These are phyloP conservation scores for Candida pseudoviswanathii DNA, from an alignment of 1,139 yeast genomes.

Conservation along the genomic window DNA sequence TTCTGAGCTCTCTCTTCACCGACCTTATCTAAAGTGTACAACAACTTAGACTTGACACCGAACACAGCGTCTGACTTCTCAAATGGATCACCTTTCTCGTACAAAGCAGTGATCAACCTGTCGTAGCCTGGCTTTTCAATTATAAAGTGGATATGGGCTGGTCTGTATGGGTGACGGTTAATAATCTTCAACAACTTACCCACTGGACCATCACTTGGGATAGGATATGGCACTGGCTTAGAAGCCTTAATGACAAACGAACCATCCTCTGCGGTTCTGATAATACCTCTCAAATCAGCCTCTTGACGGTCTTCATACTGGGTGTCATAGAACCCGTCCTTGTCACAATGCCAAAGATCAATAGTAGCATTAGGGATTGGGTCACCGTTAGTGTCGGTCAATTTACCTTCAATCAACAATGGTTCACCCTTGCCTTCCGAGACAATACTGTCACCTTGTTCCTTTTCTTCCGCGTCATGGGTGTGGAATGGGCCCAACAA, in stretches of 20 bases:
- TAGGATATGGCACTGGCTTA: slow-evolving; percentile 38
- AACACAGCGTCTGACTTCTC: slow-evolving; percentile 35
- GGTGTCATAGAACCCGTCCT: slow-evolving; percentile 39
- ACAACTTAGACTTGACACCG: slow-evolving; percentile 25
- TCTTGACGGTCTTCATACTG: slow-evolving; percentile 24
- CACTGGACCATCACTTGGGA: slow-evolving; percentile 44
- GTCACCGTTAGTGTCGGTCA: slow-evolving; percentile 27
- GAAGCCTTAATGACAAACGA: slow-evolving; percentile 29
- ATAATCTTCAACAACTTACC: slow-evolving; percentile 31
- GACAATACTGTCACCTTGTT: slow-evolving; percentile 27
- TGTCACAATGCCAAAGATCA: slow-evolving; percentile 43
- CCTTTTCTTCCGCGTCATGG: slow-evolving; percentile 30
- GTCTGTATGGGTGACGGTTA: slow-evolving; percentile 39
- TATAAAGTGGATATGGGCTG: slow-evolving; percentile 37
- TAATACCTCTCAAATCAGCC: slow-evolving; percentile 36
- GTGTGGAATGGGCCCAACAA: slow-evolving; percentile 38
- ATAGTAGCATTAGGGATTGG: slow-evolving; percentile 30
- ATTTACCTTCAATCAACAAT: slow-evolving; percentile 21
- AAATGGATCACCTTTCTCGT: slow-evolving; percentile 30
- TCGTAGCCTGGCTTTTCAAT: slow-evolving; percentile 31
- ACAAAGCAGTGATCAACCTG: slow-evolving; percentile 32
- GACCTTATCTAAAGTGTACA: slow-evolving; percentile 21
- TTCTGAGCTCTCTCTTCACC: slow-evolving; percentile 23
- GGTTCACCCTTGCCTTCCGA: slow-evolving; percentile 34
- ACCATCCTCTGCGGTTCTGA: slow-evolving; percentile 29